A percentile compares a stretch with the other conserved stretches of the same genome.
Conservation (phyloP, 2,329 filamentous ascomycete species). For the Scorias spongiosa region DNA sequence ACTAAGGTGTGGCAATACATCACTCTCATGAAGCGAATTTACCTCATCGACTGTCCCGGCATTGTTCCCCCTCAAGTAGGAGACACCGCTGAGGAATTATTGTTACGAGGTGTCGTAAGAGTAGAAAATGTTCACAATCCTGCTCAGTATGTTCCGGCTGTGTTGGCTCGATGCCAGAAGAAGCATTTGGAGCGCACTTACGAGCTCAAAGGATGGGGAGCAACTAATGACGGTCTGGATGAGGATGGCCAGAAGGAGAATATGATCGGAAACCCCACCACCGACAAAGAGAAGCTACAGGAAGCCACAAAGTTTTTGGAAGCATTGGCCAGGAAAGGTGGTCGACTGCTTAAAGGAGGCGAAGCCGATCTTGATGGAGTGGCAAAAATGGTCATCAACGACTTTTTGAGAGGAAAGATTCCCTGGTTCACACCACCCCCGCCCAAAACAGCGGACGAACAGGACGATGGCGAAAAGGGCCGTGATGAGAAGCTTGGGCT, state of each 20-base stretch:
- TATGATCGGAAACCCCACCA: slow-evolving; percentile 4
- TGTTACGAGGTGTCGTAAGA: slow-evolving; percentile 79
- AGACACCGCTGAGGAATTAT: slow-evolving; percentile 73
- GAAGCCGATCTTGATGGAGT: slow-evolving; percentile 90
- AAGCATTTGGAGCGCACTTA: slow-evolving; percentile 90
- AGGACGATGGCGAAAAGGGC: slow-evolving; percentile 43
- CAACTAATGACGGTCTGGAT: slow-evolving; percentile 1
- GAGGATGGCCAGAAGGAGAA: slow-evolving; percentile 5
- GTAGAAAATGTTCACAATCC: slow-evolving; percentile 95
- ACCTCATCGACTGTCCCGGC: slow-evolving; percentile 91
- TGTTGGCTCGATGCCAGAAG: slow-evolving; percentile 65
- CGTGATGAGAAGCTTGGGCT: slow-evolving; percentile 69
- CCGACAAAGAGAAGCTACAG: slow-evolving; percentile 22
- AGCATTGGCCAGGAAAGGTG: slow-evolving; percentile 70
- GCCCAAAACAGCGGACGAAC: slow-evolving; percentile 29
- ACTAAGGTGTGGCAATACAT: slow-evolving; percentile 99
- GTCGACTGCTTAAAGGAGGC: slow-evolving; percentile 76
- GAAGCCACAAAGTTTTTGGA: slow-evolving; percentile 74
- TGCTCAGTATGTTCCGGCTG: slow-evolving; percentile 81
- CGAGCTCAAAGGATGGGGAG: slow-evolving; percentile 57
- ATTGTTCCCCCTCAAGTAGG: slow-evolving; percentile 79
- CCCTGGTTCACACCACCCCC: slow-evolving; percentile 90
- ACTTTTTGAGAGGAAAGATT: slow-evolving; percentile 88
- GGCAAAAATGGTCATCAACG: slow-evolving; percentile 91
- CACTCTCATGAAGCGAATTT: slow-evolving; percentile 85